A percentile compares a stretch with the other conserved stretches of the same genome.
These are phyloP conservation scores for Dryadomyces sulphureus DNA, from an alignment of 2,329 filamentous ascomycete species.

Conservation along the genomic window DNA sequence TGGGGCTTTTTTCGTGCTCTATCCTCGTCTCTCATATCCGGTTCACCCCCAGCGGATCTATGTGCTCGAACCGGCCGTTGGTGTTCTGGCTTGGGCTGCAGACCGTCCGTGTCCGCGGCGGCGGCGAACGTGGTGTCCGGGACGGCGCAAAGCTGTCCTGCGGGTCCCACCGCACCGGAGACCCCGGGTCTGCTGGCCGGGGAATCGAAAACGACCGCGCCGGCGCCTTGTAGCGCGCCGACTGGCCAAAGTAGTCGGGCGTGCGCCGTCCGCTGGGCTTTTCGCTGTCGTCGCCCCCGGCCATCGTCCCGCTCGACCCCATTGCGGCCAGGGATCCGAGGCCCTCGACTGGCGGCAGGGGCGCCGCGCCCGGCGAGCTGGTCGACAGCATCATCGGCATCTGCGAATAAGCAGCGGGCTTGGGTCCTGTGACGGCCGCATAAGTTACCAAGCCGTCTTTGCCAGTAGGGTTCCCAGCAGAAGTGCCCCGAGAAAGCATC, in stretches of 20 bases:
- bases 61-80: constrained; percentile 19
- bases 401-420: neutral
- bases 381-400: neutral
- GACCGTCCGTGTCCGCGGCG: constrained; percentile 1
- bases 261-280: constrained; percentile 24
- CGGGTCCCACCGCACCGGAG: constrained; percentile 25
- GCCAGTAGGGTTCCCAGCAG: constrained; percentile 2
- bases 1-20: neutral
- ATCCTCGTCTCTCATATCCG: constrained; percentile 24
- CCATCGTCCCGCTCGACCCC: neutral
- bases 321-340: neutral
- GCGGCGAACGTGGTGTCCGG: constrained; percentile 1
- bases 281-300: neutral
- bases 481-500: constrained; percentile 50
- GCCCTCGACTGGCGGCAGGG: neutral
- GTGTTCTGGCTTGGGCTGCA: constrained; percentile 4
- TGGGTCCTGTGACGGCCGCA: no score
- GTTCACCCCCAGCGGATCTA: constrained; percentile 44
- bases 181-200: constrained; percentile 23
- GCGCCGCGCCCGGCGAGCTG: neutral
- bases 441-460: constrained; percentile 33
- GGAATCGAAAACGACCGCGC: constrained; percentile 42
- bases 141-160: constrained; percentile 18
- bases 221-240: constrained; percentile 39
- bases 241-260: constrained; percentile 40